Evolutionary conservation across 257 asterid species (phyloP).

Genomic region (Thymus mandschuricus): DNA sequence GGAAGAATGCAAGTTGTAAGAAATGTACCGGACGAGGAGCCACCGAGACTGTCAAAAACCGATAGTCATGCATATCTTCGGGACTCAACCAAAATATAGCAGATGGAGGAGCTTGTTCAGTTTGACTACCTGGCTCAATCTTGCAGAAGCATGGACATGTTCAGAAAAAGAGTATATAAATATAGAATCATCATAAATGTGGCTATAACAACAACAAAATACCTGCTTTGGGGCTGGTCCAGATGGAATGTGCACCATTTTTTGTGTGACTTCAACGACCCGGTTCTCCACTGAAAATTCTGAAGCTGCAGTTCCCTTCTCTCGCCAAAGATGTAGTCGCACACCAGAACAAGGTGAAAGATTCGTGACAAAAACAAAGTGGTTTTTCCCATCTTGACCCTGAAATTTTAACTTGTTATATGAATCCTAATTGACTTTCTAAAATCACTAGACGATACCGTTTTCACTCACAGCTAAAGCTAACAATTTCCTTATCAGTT

Average conservation of each 20-base stretch:
- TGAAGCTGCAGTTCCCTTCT: conserved; percentile 59
- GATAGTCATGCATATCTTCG: conserved; percentile 77
- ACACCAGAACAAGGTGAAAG: conserved; percentile 96
- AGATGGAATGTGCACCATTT: conserved; percentile 92
- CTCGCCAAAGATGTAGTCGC: conserved; percentile 92
- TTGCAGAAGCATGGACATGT: conserved; percentile 43
- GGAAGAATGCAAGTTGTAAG: conserved; percentile 18
- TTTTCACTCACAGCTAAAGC: conserved; percentile 24
- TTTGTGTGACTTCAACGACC: conserved; percentile 81
- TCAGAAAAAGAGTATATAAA: conserved; percentile 22
- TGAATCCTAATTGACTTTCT: conserved; percentile 26
- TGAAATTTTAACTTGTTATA: conserved; percentile 43
- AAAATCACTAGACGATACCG: background rate
- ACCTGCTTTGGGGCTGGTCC: conserved; percentile 99
- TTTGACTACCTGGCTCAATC: conserved; percentile 98
- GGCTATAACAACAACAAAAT: conserved; percentile 35
- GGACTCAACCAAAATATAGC: conserved; percentile 93
- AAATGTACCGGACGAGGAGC: conserved; percentile 89
- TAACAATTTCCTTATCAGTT: conserved; percentile 17
- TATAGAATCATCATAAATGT: conserved; percentile 8
- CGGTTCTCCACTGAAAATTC: conserved; percentile 45
- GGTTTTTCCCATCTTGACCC: conserved; percentile 70
- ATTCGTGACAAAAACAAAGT: conserved; percentile 93
- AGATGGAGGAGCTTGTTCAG: conserved; percentile 99
- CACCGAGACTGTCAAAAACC: conserved; percentile 90